Conservation (phyloP, 495 filamentous ascomycete genomes). For the Hyaloscypha variabilis region DNA sequence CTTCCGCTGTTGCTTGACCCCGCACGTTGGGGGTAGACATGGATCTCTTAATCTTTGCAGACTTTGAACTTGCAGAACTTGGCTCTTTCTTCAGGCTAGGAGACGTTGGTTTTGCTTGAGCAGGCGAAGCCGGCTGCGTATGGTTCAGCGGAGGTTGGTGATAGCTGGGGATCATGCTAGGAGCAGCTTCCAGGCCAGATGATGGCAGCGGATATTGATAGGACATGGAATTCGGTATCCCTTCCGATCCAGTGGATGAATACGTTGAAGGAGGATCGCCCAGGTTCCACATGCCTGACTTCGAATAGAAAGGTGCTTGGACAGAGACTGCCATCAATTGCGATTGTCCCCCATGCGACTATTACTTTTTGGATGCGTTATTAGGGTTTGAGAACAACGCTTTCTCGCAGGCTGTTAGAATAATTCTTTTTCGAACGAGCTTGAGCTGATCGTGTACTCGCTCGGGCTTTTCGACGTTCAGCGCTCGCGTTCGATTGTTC, state of each 20-base stretch:
- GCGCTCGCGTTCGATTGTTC: conserved; percentile 12
- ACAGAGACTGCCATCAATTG: conserved; percentile 37
- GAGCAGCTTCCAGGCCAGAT: conserved; percentile 41
- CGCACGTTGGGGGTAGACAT: conserved; percentile 70
- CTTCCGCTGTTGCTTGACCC: conserved; percentile 44
- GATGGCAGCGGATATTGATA: conserved; percentile 52
- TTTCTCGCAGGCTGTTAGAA: not conserved
- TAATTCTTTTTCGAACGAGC: not conserved
- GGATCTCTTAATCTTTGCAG: conserved; percentile 60
- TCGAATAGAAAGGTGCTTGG: conserved; percentile 32
- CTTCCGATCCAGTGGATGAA: conserved; percentile 35
- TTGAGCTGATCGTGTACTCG: conserved; percentile 23
- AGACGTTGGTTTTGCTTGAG: conserved; percentile 31
- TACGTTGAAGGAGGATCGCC: conserved; percentile 26
- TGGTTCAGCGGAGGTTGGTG: conserved; percentile 40
- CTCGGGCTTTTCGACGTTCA: not conserved
- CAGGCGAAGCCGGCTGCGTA: conserved; percentile 29
- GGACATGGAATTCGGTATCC: conserved; percentile 52
- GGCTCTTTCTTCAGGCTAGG: conserved; percentile 27
- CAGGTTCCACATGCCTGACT: conserved; percentile 32
- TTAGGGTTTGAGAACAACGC: not conserved
- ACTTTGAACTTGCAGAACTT: conserved; percentile 40
- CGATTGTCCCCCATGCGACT: conserved; percentile 25
- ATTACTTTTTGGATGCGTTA: not conserved
- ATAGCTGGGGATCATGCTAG: conserved; percentile 40